These are phyloP conservation scores for Pichia sp. DNA, from an alignment of 1,139 yeast species.

Conservation along the genomic window DNA sequence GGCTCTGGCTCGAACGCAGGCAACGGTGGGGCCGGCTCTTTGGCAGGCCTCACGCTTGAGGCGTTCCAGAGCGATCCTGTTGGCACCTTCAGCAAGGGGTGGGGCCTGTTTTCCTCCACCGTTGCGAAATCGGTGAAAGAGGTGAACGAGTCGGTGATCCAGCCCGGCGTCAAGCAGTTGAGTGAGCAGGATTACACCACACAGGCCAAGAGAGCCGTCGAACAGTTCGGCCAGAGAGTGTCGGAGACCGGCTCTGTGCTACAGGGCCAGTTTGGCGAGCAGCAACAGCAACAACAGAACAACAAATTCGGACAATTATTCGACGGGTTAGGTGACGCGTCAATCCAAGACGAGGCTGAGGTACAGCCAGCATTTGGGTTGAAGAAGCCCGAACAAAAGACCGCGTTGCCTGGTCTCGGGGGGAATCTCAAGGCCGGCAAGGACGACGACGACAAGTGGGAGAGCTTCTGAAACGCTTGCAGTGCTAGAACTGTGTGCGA, in stretches of 20 bases:
- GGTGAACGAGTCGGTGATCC: slow-evolving; percentile 82
- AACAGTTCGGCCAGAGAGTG: slow-evolving; percentile 91
- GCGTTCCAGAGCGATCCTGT: slow-evolving; percentile 81
- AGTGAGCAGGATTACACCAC: slow-evolving; percentile 73
- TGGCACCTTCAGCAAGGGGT: slow-evolving; percentile 84
- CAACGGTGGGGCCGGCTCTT: slow-evolving; percentile 33
- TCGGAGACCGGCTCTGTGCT: slow-evolving; percentile 81
- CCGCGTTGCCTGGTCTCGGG: slow-evolving; percentile 52
- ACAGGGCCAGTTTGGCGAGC: slow-evolving; percentile 37
- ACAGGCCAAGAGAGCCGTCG: slow-evolving; percentile 87
- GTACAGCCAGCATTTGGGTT: slow-evolving; percentile 71
- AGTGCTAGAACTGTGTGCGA: neutral
- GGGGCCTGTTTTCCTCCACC: slow-evolving; percentile 85
- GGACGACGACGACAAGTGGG: slow-evolving; percentile 46
- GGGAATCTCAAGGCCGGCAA: slow-evolving; percentile 41
- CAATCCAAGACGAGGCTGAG: slow-evolving; percentile 19
- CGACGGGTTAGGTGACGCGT: slow-evolving; percentile 41
- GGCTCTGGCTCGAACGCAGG: slow-evolving; percentile 45
- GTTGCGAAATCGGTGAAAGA: slow-evolving; percentile 80
- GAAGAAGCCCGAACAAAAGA: slow-evolving; percentile 53
- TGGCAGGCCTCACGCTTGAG: slow-evolving; percentile 61
- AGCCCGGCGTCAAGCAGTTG: slow-evolving; percentile 79
- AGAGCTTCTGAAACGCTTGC: slow-evolving; percentile 31
- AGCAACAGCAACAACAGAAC: slow-evolving; percentile 23
- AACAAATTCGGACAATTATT: slow-evolving; percentile 48